Evolutionary conservation across 345 rosid genomes (phyloP).

Genomic region (Citrus cavaleriei): DNA sequence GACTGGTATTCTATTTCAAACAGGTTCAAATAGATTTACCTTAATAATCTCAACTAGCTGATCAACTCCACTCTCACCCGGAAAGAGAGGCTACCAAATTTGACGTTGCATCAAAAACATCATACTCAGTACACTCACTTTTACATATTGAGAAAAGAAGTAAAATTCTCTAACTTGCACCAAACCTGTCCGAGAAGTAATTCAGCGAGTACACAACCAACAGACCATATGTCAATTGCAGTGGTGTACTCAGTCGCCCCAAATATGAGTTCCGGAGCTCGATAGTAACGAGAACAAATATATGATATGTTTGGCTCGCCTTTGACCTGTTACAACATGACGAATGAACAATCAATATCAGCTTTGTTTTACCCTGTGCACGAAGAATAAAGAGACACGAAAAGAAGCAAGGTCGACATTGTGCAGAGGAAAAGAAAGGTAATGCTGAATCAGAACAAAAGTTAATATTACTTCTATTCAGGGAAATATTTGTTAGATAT

Average conservation of each 20-base stretch:
- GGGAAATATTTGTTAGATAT: neutral
- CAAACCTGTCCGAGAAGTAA: slow-evolving; percentile 24
- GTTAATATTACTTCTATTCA: neutral
- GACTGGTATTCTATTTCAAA: neutral
- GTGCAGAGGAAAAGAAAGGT: neutral
- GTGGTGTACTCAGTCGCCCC: slow-evolving; percentile 25
- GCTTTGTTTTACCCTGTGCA: neutral
- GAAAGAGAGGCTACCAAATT: slow-evolving; percentile 21
- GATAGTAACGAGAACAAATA: slow-evolving; percentile 25
- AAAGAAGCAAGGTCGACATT: neutral
- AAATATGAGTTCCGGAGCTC: slow-evolving; percentile 26
- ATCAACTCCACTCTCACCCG: slow-evolving; percentile 28
- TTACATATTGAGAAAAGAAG: neutral
- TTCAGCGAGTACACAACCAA: slow-evolving; percentile 25
- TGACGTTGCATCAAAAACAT: neutral
- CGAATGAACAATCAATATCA: neutral
- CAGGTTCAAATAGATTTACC: neutral
- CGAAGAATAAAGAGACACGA: neutral
- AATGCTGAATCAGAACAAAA: neutral
- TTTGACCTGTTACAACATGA: slow-evolving; percentile 12
- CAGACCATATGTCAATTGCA: slow-evolving; percentile 28
- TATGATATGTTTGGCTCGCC: slow-evolving; percentile 26
- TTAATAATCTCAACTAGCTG: slow-evolving; percentile 28
- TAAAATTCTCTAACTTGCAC: neutral
- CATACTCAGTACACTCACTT: neutral